phyloP scores from a whole-genome alignment of 2,329 filamentous ascomycete genomes.

The Clonostachys sp. region DNA sequence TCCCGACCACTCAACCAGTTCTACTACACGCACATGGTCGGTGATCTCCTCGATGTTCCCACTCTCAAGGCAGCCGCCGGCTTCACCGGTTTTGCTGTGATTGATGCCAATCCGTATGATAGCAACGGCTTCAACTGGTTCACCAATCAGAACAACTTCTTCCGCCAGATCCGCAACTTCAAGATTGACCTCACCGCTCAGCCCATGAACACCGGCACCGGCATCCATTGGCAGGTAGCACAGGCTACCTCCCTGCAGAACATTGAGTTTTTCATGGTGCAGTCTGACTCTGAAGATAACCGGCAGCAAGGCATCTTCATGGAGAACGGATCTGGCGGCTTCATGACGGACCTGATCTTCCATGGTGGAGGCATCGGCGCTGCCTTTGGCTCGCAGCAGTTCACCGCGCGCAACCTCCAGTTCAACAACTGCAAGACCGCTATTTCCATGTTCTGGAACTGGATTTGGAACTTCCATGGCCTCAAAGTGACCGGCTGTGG shows the following conservation, averaged over 20 bases:
- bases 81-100: slow-evolving; percentile 65
- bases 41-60: slow-evolving; percentile 56
- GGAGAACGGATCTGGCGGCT: slow-evolving; percentile 29
- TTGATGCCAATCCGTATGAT: slow-evolving; percentile 60
- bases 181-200: slow-evolving; percentile 20
- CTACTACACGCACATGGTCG: slow-evolving; percentile 75
- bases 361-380: slow-evolving; percentile 53
- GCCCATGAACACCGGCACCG: slow-evolving; percentile 40
- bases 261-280: slow-evolving; percentile 39
- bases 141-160: slow-evolving; percentile 44
- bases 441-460: slow-evolving; percentile 65
- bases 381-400: slow-evolving; percentile 61
- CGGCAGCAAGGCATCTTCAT: slow-evolving; percentile 12
- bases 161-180: slow-evolving; percentile 60
- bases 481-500: slow-evolving; percentile 68
- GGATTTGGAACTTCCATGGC: slow-evolving; percentile 75
- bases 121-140: slow-evolving; percentile 14
- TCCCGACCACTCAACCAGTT: slow-evolving; percentile 68
- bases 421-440: slow-evolving; percentile 60
- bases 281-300: slow-evolving; percentile 7
- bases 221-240: slow-evolving; percentile 59
- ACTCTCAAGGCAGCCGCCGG: slow-evolving; percentile 43
- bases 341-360: slow-evolving; percentile 56
- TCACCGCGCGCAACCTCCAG: slow-evolving; percentile 57
- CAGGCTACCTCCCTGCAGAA: slow-evolving; percentile 49